These are phyloP conservation scores for Corymbia citriodora DNA, from an alignment of 441 rosid genomes.

Conservation along the genomic window DNA sequence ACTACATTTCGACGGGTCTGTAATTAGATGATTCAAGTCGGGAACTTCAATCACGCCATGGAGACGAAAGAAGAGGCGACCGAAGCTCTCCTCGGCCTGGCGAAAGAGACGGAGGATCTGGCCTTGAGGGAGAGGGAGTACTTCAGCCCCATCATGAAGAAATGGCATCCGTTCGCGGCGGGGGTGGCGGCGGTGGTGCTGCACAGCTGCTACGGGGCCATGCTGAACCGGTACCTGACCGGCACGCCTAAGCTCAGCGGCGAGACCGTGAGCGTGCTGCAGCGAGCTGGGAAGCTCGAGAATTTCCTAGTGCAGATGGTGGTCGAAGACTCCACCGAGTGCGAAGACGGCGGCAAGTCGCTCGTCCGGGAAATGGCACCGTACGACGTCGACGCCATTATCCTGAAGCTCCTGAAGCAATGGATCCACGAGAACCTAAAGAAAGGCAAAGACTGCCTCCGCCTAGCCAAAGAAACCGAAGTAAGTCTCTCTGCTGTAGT, in stretches of 20 bases:
- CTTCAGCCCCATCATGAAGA: constrained; percentile 71
- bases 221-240: constrained; percentile 65
- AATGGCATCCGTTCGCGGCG: constrained; percentile 68
- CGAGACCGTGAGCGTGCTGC: constrained; percentile 61
- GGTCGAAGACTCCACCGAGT: constrained; percentile 79
- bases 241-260: constrained; percentile 32
- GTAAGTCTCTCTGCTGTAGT: constrained; percentile 22
- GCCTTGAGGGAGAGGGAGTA: constrained; percentile 69
- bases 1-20: not conserved
- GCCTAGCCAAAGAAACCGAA: constrained; percentile 70
- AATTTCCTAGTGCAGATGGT: constrained; percentile 87
- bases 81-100: constrained; percentile 55
- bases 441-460: constrained; percentile 45
- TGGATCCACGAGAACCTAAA: constrained; percentile 69
- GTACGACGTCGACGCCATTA: constrained; percentile 76
- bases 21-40: constrained; percentile 49
- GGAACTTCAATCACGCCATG: constrained; percentile 28
- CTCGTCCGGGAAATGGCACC: constrained; percentile 87
- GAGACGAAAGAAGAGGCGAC: constrained; percentile 56
- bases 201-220: constrained; percentile 75
- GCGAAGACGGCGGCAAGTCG: constrained; percentile 82
- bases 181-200: constrained; percentile 75
- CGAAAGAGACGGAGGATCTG: constrained; percentile 74
- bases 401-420: constrained; percentile 48
- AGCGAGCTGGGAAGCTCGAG: constrained; percentile 80